Conservation (phyloP, 768 basidiomycete species). For the Boletus tylopilopsis region DNA sequence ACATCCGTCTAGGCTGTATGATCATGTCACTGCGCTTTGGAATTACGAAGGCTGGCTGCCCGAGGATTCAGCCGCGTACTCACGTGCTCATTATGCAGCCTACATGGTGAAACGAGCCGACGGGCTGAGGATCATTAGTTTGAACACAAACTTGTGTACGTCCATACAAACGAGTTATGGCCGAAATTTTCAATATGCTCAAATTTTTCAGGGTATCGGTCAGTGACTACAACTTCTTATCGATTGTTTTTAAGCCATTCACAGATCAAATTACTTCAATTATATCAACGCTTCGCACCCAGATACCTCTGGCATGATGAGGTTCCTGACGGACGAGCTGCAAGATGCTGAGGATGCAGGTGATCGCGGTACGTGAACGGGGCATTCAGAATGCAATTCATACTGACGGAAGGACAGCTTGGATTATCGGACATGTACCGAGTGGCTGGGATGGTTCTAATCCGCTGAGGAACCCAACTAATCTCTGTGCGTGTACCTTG, state of each 20-base stretch:
- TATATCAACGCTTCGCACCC: constrained; percentile 70
- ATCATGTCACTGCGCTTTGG: constrained; percentile 71
- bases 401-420: constrained; percentile 32
- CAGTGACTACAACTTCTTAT: constrained; percentile 4
- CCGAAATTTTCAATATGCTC: neutral
- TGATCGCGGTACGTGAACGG: constrained; percentile 53
- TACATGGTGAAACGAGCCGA: constrained; percentile 67
- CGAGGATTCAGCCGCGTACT: constrained; percentile 49
- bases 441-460: constrained; percentile 73
- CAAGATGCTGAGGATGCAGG: constrained; percentile 76
- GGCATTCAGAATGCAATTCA: neutral
- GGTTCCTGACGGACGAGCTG: constrained; percentile 73
- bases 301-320: constrained; percentile 72
- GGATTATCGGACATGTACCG: constrained; percentile 56
- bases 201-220: constrained; percentile 31
- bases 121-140: constrained; percentile 65
- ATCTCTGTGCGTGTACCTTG: constrained; percentile 54
- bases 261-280: constrained; percentile 67
- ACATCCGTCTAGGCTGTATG: constrained; percentile 57
- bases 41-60: constrained; percentile 67
- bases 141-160: constrained; percentile 77
- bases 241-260: neutral
- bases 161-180: constrained; percentile 6
- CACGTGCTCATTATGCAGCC: constrained; percentile 65
- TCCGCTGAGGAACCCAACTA: constrained; percentile 57